Conservation (phyloP, 2,329 filamentous ascomycete species). For the Aspergillus pseudonomiae region DNA sequence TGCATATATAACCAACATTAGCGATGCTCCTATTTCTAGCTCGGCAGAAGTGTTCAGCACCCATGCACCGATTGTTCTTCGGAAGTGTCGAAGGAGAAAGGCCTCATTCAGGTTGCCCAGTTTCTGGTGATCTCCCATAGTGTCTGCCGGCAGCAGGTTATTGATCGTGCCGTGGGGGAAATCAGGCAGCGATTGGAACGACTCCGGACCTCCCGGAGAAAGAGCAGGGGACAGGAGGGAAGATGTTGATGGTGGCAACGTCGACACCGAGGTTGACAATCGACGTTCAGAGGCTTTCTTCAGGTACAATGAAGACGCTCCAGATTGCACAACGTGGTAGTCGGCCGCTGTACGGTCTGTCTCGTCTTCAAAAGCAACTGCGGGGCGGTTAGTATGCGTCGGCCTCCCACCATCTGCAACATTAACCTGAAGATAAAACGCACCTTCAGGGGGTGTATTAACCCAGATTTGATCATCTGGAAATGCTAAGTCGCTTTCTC, state of each 20-base stretch:
- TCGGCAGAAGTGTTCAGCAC: conserved; percentile 18
- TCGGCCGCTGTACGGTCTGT: conserved; percentile 39
- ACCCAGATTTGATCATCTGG: conserved; percentile 39
- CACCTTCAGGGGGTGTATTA: conserved; percentile 32
- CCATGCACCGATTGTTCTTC: conserved; percentile 36
- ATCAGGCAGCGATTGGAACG: conserved; percentile 15
- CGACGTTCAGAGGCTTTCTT: conserved; percentile 29
- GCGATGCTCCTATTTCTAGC: background rate
- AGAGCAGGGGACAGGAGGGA: conserved; percentile 17
- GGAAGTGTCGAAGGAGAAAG: conserved; percentile 39
- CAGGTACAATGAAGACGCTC: conserved; percentile 18
- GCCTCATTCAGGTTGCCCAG: conserved; percentile 35
- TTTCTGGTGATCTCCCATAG: conserved; percentile 27
- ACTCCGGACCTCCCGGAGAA: conserved; percentile 11
- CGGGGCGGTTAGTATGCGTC: conserved; percentile 3
- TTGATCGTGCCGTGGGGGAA: conserved; percentile 20
- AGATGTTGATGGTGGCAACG: conserved; percentile 23
- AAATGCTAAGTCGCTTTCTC: conserved; percentile 38
- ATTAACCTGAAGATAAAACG: conserved; percentile 12
- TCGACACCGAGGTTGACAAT: conserved; percentile 29
- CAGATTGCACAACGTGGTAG: conserved; percentile 34
- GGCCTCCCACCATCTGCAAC: background rate
- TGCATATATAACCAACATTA: conserved; percentile 19
- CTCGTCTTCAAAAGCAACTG: conserved; percentile 41
- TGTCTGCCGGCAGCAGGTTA: conserved; percentile 22